A percentile compares a stretch with the other conserved stretches of the same genome.
Conservation (phyloP, 768 basidiomycete species). For the Auricularia cornea region DNA sequence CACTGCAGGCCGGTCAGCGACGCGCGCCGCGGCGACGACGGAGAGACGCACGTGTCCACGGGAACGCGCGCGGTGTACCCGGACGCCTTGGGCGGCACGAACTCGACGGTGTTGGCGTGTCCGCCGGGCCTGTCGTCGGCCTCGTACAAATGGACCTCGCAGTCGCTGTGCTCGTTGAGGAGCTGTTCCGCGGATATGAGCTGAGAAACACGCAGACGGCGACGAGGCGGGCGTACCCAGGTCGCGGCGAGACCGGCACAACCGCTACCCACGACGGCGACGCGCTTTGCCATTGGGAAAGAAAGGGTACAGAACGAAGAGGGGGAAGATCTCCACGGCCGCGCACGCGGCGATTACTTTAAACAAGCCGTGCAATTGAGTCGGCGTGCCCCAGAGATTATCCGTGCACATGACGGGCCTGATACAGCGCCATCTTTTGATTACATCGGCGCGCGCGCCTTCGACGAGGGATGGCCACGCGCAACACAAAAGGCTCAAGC, state of each 20-base stretch:
- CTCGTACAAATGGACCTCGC: constrained; percentile 71
- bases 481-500: too few species aligned
- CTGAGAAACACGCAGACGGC: neutral
- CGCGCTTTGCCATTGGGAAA: constrained; percentile 6
- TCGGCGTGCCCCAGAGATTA: too few species aligned
- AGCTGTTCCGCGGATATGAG: constrained; percentile 35
- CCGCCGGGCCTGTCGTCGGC: constrained; percentile 59
- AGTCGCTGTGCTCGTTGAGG: constrained; percentile 64
- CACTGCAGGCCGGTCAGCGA: constrained; percentile 28
- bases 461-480: too few species aligned
- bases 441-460: too few species aligned
- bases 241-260: constrained; percentile 72
- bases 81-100: constrained; percentile 24
- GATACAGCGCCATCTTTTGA: too few species aligned
- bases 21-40: neutral
- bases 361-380: too few species aligned
- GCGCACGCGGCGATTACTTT: neutral
- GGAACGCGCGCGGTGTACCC: constrained; percentile 33
- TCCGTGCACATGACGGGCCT: too few species aligned
- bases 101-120: constrained; percentile 67
- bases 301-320: neutral
- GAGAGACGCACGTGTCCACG: constrained; percentile 58
- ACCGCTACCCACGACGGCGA: constrained; percentile 71
- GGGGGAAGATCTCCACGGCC: neutral
- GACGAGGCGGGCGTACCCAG: constrained; percentile 41